These are phyloP conservation scores for Hymenoscyphus repandus DNA, from an alignment of 2,329 filamentous ascomycete species.

Conservation along the genomic window DNA sequence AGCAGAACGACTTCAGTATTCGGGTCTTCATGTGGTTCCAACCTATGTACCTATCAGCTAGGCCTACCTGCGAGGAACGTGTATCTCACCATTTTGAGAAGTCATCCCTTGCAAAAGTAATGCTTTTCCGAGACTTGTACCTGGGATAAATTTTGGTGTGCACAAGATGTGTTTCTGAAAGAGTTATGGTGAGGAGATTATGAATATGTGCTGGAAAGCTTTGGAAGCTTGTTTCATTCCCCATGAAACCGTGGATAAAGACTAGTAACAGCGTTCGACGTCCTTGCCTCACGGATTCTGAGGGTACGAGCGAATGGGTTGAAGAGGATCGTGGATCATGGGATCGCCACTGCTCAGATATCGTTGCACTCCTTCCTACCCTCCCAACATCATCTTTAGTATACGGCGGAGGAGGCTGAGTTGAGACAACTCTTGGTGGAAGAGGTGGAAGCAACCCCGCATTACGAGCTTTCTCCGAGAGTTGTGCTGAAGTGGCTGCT, in stretches of 20 bases:
- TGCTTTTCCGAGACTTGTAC: slow-evolving; percentile 69
- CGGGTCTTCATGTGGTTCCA: slow-evolving; percentile 68
- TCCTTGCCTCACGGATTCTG: slow-evolving; percentile 27
- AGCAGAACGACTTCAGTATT: slow-evolving; percentile 76
- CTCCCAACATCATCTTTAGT: slow-evolving; percentile 24
- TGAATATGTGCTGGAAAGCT: slow-evolving; percentile 88
- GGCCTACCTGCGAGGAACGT: slow-evolving; percentile 1
- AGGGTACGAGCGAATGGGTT: slow-evolving; percentile 30
- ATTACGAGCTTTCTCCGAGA: slow-evolving; percentile 16
- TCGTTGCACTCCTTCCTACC: slow-evolving; percentile 22
- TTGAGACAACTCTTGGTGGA: slow-evolving; percentile 22
- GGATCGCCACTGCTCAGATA: slow-evolving; percentile 32
- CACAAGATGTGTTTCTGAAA: slow-evolving; percentile 70
- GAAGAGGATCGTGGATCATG: slow-evolving; percentile 31
- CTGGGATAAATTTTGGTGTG: slow-evolving; percentile 83
- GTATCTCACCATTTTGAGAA: slow-evolving; percentile 67
- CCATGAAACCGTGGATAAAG: slow-evolving; percentile 89
- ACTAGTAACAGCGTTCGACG: slow-evolving; percentile 63
- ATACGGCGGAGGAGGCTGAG: slow-evolving; percentile 21
- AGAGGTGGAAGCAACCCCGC: slow-evolving; percentile 21
- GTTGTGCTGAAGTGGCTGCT: slow-evolving; percentile 20
- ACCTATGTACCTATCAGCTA: slow-evolving; percentile 39
- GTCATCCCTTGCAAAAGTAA: slow-evolving; percentile 70
- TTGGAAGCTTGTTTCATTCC: slow-evolving; percentile 79
- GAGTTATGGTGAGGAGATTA: slow-evolving; percentile 58